Base-by-base conservation (phyloP, 768 basidiomycete species). In the Tephrocybe sp. region DNA sequence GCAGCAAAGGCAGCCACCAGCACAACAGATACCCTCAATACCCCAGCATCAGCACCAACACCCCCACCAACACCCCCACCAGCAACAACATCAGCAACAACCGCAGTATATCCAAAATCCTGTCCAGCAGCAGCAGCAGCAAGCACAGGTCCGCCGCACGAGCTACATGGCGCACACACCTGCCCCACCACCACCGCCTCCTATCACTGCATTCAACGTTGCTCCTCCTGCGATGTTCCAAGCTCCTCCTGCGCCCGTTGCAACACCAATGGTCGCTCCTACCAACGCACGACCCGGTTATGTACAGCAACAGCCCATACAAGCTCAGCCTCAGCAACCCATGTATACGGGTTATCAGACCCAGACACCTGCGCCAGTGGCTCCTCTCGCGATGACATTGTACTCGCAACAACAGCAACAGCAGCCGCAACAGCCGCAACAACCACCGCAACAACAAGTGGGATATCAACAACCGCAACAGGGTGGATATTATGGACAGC, bases 181-280 rank as follows among this genome's bases (percentile, higher is more conserved):
- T 13, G 48, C 61, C 12, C 47, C 68, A 4, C 66, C 73, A 15
- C 70, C 73, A 12, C 67, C 69, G 10, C 29, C 68, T 63, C 33
- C 25, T 58, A 5, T 51, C 12, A 40, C 45, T 21, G 19, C 42
- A 40, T 74, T 74, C 55, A 66, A 64, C 16, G 67, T 69, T 27
- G 65, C 69, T 12, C 69, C 71, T 15, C 65, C 70, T n/a, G 60
- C 63, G 13, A 60, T 71, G 55, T 75, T 71, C 40, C 75, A 70
- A 46, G 57, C 62, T 1, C 67, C 68, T 3, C 66, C 68, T 3
- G 69, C 68, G n/a, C 36, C 43, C 15, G 36, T 33, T 6, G 19
- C 38, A 15, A 34, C 42, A 11, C 25, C 49, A 12, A 42, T 24
- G 12, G 18, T 16, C n/a, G 13, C 41, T 12, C 15, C 23, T n/a